Evolutionary conservation across 495 filamentous ascomycete species (phyloP), one percentile per base, ranked within the genome.

Genomic region (Podospora pseudoanserina): DNA sequence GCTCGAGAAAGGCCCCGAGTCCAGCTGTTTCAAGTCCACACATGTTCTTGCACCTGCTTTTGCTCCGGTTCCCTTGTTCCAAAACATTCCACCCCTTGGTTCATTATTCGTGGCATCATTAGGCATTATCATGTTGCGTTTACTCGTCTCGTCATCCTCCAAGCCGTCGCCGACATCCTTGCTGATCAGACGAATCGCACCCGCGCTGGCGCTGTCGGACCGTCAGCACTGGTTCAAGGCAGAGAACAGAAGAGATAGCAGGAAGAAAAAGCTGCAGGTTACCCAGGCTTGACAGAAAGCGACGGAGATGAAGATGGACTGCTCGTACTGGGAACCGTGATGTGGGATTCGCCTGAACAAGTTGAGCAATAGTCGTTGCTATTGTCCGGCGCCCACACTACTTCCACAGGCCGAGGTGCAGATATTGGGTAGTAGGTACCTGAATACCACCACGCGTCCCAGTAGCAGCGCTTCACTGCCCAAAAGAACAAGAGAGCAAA

Each of bases 241-340:
- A 18, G 2, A 58, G 5, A 20, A 26, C 55, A 20, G 7, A 19
- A 58, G n/a, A 18, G 18, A 19, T 20, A 26, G 5, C 13, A 58
- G 55, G 11, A 20, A 5, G n/a, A 19, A 26, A 58, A 11, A 58
- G 23, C 55, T 58, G n/a, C n/a, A 58, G n/a, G n/a, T 20, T 58
- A 58, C 55, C 55, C 55, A 20, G 55, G 55, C n/a, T 58, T 26
- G n/a, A 26, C 18, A 26, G 23, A 23, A 58, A 49, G 39, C 39
- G 55, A 58, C n/a, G 23, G 23, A 23, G 55, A 58, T 58, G 55
- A 58, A 5, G 55, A 58, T 58, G 55, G 23, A 58, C 55, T 58
- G 18, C 23, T 11, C 55, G 23, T 58, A 58, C 55, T 58, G 55
- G 55, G 55, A 26, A 58, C 55, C 6, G 55, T 58, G 55, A 58